These are phyloP conservation scores for Zasmidium citrigriseum DNA, from an alignment of 2,329 filamentous ascomycete species.

Conservation along the genomic window DNA sequence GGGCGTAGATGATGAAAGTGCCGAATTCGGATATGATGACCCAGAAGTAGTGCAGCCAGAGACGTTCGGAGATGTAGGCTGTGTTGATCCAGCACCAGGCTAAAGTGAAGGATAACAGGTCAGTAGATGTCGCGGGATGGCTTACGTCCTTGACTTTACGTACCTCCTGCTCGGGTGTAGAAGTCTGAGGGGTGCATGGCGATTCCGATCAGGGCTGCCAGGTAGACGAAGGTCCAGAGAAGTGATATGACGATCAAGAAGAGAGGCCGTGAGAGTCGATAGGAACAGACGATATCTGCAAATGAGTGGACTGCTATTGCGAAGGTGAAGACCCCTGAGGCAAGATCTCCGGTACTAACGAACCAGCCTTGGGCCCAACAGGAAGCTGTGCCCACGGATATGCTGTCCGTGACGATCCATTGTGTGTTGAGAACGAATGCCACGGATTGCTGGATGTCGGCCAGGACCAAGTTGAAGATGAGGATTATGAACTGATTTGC, in stretches of 20 bases:
- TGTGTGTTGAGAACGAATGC: conserved; percentile 63
- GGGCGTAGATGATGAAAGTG: conserved; percentile 50
- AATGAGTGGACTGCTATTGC: conserved; percentile 67
- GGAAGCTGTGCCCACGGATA: conserved; percentile 53
- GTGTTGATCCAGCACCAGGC: conserved; percentile 68
- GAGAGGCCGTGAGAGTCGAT: conserved; percentile 49
- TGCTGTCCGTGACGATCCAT: conserved; percentile 56
- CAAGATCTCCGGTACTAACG: conserved; percentile 64
- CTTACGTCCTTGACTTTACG: too few species aligned
- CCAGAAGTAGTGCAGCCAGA: conserved; percentile 65
- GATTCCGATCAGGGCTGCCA: conserved; percentile 55
- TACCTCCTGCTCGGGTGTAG: conserved; percentile 64
- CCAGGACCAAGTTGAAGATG: conserved; percentile 67
- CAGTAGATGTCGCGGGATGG: too few species aligned
- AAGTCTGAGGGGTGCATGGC: conserved; percentile 45
- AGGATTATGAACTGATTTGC: conserved; percentile 67
- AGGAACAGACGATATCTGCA: conserved; percentile 58
- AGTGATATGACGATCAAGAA: conserved; percentile 53
- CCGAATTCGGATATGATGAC: conserved; percentile 58
- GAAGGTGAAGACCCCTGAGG: conserved; percentile 66
- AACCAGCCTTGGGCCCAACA: conserved; percentile 69
- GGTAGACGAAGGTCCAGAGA: conserved; percentile 62
- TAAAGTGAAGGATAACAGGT: too few species aligned
- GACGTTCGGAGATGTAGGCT: conserved; percentile 53
- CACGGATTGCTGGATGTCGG: conserved; percentile 66